Evolutionary conservation across 768 basidiomycete genomes (phyloP), one percentile per base, ranked within the genome.

Genomic region (Boletus reticuloceps): DNA sequence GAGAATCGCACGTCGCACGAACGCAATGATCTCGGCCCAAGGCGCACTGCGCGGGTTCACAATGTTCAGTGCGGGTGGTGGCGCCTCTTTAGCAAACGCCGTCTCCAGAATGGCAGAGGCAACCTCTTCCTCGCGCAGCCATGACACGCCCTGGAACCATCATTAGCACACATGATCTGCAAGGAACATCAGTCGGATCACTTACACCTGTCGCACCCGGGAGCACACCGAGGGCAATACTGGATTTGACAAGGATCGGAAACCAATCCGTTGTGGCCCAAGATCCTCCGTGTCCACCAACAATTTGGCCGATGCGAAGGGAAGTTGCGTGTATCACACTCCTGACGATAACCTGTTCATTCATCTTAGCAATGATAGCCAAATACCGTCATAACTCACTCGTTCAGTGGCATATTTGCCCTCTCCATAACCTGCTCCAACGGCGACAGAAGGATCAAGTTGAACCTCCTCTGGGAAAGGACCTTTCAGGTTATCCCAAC

Each of bases 251-350:
- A 7, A 81, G 61, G 32, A 73, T 68, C 16, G 80, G 78, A 19
- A 80, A 58, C 81, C 80, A 82, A 43, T 80, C 77, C 0, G 64
- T 72, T 2, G 69, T 67, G 5, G 70, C 71, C 79, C 79, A 80
- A 0, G 72, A 72, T 17, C 79, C 79, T 2, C 61, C 61, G 1
- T 48, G 54, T 25, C 76, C 75, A 10, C 79, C 79, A 32, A 65
- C 68, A 5, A 75, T 58, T 47, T 76, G 74, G 11, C 68, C 70
- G 22, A 75, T 65, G 3, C 75, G 61, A 29, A 75, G 46, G 27
- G 67, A 66, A 3, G 63, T 65, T 1, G 63, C 64, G 11, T 54
- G 53, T 4, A 72, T 51, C 13, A 66, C 69, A 42, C 68, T 68
- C 40, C 56, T 60, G 6, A 31, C 59, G 7, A 72, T 40, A 27